Base-by-base conservation (phyloP, 768 basidiomycete species). In the Boletus rubescentipes region DNA sequence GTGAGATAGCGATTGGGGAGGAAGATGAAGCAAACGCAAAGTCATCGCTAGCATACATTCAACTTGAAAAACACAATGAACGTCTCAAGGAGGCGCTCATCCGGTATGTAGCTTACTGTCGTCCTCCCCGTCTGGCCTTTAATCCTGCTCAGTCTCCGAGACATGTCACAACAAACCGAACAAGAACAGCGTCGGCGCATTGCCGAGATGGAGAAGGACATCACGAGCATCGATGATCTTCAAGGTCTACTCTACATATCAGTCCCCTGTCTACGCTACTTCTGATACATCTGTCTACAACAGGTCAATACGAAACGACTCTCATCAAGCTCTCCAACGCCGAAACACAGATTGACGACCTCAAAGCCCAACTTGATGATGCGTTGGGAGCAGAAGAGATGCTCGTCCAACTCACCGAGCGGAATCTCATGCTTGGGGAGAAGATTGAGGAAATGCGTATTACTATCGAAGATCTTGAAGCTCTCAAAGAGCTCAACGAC, bases 361-460 rank as follows among this genome's bases (percentile, higher is more conserved):
- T 99, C 55, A 98, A 98, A 69, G 64, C 84, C 11, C 96, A 98
- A 68, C 83, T 98, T 3, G 97, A 99, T 63, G 94, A 95, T 69
- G 93, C 97, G 0, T 77, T 96, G 2, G 93, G 91, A 15, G 94
- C 94, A 0, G 96, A 98, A 69, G 97, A 99, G 55, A 89, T 99
- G 82, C 82, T 98, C 14, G 93, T 97, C 20, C 89, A 92, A 63
- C 79, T 99, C 41, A 99, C 96, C 0, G 96, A 97, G 63, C 84
- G 95, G 5, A 98, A 97, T 66, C 79, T 98, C 18, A 82, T 88
- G 72, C 82, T 98, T 42, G 88, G 91, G 55, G 96, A 98, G 91
- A 95, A 94, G 84, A 93, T 98, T 59, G 97, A 98, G 68, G 94
- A 98, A 72, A 95, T 98, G 90, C 83, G 93, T 12, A 87, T 92